Percentiles rank a stretch among this genome's conserved stretches.
Conservation (phyloP, 768 basidiomycete genomes). For the Xerocomellus chrysenteron region DNA sequence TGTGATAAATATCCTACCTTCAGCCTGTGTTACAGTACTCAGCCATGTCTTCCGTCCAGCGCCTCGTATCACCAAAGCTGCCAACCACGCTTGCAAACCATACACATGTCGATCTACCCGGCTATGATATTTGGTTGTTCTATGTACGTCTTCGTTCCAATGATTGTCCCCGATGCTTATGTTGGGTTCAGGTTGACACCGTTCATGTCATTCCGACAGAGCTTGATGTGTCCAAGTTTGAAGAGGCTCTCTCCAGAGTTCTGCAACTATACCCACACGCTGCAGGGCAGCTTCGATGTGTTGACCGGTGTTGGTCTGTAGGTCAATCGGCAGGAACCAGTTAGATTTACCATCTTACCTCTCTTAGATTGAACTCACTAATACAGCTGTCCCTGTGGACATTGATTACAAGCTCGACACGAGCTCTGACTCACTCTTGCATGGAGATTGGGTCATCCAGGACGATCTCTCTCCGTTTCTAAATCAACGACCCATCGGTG, state of each 20-base stretch:
- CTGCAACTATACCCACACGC: slow-evolving; percentile 16
- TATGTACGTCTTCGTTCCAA: slow-evolving; percentile 1
- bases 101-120: slow-evolving; percentile 11
- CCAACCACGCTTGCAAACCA: slow-evolving; percentile 10
- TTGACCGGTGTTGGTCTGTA: slow-evolving; percentile 12
- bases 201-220: slow-evolving; percentile 5
- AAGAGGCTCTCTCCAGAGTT: slow-evolving; percentile 10
- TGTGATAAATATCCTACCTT: neutral
- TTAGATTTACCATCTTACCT: neutral
- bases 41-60: slow-evolving; percentile 5
- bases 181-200: neutral
- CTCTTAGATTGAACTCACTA: slow-evolving; percentile 12
- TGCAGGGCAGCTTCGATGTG: slow-evolving; percentile 9
- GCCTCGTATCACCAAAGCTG: slow-evolving; percentile 3
- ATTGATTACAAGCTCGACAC: slow-evolving; percentile 3
- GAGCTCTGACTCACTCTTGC: neutral
- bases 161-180: neutral
- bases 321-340: neutral
- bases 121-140: slow-evolving; percentile 14
- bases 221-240: slow-evolving; percentile 4
- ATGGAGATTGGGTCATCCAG: slow-evolving; percentile 18
- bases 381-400: slow-evolving; percentile 11
- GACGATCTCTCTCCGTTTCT: slow-evolving; percentile 9
- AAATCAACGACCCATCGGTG: neutral
- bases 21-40: neutral